Evolutionary conservation across 768 basidiomycete species (phyloP).

Genomic region (Lentinula sp.): DNA sequence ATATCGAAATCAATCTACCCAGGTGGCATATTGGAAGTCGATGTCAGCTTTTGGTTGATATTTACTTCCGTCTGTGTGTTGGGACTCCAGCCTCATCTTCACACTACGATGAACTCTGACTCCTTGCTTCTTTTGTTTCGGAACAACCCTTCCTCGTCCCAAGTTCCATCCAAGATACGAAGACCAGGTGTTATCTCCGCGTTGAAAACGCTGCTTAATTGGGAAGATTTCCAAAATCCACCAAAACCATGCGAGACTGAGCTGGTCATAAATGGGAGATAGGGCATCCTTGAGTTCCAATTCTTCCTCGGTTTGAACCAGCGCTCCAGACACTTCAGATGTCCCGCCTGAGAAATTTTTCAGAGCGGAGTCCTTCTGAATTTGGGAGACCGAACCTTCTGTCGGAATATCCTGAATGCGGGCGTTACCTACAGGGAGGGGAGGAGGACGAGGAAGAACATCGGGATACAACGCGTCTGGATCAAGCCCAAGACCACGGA

Average conservation of each 20-base stretch:
- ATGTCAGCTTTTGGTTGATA: constrained; percentile 37
- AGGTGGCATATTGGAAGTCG: constrained; percentile 24
- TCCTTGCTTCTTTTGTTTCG: constrained; percentile 26
- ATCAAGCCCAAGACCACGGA: constrained; percentile 42
- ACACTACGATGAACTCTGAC: constrained; percentile 43
- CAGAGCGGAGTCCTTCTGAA: constrained; percentile 10
- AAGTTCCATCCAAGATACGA: constrained; percentile 29
- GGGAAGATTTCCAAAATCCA: constrained; percentile 60
- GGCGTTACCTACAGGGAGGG: constrained; percentile 26
- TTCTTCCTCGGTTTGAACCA: constrained; percentile 41
- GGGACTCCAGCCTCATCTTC: constrained; percentile 37
- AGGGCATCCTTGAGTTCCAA: constrained; percentile 57
- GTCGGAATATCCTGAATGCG: constrained; percentile 5
- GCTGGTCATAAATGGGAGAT: constrained; percentile 49
- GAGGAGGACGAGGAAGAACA: constrained; percentile 35
- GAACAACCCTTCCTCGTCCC: constrained; percentile 35
- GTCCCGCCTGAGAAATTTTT: constrained; percentile 9
- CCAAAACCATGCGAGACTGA: constrained; percentile 43
- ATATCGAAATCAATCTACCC: constrained; percentile 28
- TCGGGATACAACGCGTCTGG: constrained; percentile 34
- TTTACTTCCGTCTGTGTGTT: constrained; percentile 11
- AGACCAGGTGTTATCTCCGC: constrained; percentile 33
- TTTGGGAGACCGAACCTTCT: constrained; percentile 13
- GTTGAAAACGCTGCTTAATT: constrained; percentile 32
- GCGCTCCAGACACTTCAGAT: constrained; percentile 17